Evolutionary conservation across 2,329 filamentous ascomycete genomes (phyloP).

Genomic region (Trichocomaceae sp.): DNA sequence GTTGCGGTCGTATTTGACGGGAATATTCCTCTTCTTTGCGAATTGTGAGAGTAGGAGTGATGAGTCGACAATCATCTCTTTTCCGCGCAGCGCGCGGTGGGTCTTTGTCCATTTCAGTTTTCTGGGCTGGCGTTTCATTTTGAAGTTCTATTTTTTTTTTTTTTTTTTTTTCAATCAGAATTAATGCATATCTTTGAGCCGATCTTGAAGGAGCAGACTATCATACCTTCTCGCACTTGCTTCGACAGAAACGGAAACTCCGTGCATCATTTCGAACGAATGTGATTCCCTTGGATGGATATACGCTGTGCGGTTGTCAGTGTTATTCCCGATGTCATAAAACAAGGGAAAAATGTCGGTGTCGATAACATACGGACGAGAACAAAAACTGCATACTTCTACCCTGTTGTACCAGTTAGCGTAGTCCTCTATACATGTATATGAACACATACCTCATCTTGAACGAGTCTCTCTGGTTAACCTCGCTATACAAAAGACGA

Average conservation of each 20-base stretch:
- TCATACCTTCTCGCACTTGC: conserved; percentile 55
- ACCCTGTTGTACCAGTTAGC: conserved; percentile 24
- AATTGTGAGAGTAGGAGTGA: conserved; percentile 69
- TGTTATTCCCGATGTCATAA: background rate
- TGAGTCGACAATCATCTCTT: conserved; percentile 86
- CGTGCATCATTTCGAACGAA: conserved; percentile 62
- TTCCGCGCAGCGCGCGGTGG: conserved; percentile 76
- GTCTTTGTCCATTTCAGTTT: conserved; percentile 98
- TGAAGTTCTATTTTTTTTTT: conserved; percentile 56
- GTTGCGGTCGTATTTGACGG: conserved; percentile 91
- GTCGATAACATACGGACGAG: conserved; percentile 43
- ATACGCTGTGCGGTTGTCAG: conserved; percentile 35
- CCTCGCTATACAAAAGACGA: background rate
- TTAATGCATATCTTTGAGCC: no score
- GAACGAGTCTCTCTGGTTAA: background rate
- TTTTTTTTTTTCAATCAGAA: no score
- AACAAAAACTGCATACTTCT: conserved; percentile 67
- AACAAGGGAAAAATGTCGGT: background rate
- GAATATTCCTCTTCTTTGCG: conserved; percentile 85
- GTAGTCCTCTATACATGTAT: background rate
- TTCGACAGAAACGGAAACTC: conserved; percentile 61
- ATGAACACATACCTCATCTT: conserved; percentile 18
- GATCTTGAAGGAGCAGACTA: background rate
- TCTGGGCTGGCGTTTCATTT: conserved; percentile 96
- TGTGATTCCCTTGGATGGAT: conserved; percentile 60